Base-by-base conservation (phyloP, 495 filamentous ascomycete genomes). In the Tetracladium marchalianum region DNA sequence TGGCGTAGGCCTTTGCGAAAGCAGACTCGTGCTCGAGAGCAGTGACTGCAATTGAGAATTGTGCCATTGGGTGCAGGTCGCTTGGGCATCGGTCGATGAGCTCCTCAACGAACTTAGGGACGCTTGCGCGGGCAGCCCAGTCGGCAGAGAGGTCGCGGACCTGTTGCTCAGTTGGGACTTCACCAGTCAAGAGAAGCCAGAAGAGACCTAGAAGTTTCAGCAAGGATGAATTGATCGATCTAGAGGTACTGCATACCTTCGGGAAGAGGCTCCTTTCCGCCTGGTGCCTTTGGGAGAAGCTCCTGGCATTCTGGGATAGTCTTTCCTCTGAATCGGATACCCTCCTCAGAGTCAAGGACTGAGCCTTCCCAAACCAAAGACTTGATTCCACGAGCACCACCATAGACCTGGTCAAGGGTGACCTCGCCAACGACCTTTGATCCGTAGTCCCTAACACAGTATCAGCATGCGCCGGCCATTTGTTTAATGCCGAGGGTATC, bases 221-320 rank as follows among this genome's bases (percentile, higher is more conserved):
- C 19, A 24, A 17, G 36, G n/a, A 44, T 39, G 13, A 18, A 41
- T 41, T 5, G 35, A 18, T 16, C 31, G 19, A 46, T 50, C 34
- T 19, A 13, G 10, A n/a, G 22, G 39, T 35, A 33, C 6, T 13
- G 55, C 61, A 16, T 56, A 82, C 84, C 93, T 80, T 98, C 92
- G 33, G 92, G 92, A 13, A 98, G 78, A 58, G 93, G 93, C 76
- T 98, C 90, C 66, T 86, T 70, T 71, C 92, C 92, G 58, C 92
- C 92, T 49, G 87, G 85, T 45, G 90, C 92, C 76, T 92, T 95
- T 63, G 92, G 92, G 34, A 98, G 87, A 51, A 95, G 68, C 68
- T 94, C 71, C 81, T 96, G 90, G 80, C 92, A 95, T 69, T 98
- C 90, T 53, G 92, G 92, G 56, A 98, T 98, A 47, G 92, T 98